phyloP scores from a whole-genome alignment of 2,329 filamentous ascomycete genomes.

The Sporothrix variecibatus region DNA sequence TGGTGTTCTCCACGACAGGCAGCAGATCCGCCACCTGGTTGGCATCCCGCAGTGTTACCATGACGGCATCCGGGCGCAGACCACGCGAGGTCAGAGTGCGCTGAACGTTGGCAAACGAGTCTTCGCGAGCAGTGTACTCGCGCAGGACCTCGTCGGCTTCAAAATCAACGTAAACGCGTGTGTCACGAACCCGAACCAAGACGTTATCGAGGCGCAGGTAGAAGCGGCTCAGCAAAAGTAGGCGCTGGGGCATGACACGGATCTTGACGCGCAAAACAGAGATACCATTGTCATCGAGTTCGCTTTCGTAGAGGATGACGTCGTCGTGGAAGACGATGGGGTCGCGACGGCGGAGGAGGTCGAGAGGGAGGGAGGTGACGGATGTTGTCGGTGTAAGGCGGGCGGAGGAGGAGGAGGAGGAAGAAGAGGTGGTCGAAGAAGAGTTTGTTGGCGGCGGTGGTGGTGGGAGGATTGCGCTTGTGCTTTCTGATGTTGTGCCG shows the following conservation, averaged over 20 bases:
- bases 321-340: conserved; percentile 97
- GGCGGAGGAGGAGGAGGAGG: background rate
- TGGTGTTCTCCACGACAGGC: conserved; percentile 66
- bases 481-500: background rate
- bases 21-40: conserved; percentile 72
- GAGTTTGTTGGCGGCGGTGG: background rate
- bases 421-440: background rate
- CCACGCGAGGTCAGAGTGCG: conserved; percentile 51
- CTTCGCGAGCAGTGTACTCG: conserved; percentile 89
- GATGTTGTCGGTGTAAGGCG: background rate
- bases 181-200: conserved; percentile 83
- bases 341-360: conserved; percentile 82
- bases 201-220: conserved; percentile 95
- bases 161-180: conserved; percentile 90
- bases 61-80: conserved; percentile 68
- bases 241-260: conserved; percentile 84
- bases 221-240: conserved; percentile 81
- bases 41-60: conserved; percentile 75
- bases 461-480: background rate
- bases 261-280: conserved; percentile 88
- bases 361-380: conserved; percentile 66
- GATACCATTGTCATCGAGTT: conserved; percentile 96
- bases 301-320: conserved; percentile 93
- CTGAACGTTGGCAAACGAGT: conserved; percentile 73
- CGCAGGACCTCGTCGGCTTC: conserved; percentile 74